Evolutionary conservation across 306 rosid genomes (phyloP).

Genomic region (Cucumis hystrix): DNA sequence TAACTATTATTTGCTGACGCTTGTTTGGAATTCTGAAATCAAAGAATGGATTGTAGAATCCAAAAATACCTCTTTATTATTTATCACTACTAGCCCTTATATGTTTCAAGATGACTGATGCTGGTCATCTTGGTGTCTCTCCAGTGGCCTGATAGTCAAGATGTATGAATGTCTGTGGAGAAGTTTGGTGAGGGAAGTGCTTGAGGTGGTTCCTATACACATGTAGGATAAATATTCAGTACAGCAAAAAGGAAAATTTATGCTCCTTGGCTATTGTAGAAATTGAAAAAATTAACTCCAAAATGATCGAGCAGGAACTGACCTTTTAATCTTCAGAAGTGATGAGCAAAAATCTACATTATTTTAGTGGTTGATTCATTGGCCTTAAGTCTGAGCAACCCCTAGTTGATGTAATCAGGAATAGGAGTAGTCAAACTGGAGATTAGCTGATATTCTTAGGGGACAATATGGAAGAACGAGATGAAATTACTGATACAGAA

Average conservation of each 20-base stretch:
- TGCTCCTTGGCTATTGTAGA: neutral
- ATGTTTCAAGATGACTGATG: neutral
- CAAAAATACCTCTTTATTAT: neutral
- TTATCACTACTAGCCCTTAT: neutral
- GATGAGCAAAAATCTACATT: neutral
- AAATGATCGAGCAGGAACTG: neutral
- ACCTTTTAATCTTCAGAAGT: neutral
- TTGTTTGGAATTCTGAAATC: neutral
- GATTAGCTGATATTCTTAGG: neutral
- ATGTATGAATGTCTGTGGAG: neutral
- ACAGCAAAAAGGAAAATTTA: no score
- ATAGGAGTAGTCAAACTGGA: neutral
- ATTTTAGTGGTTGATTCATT: neutral
- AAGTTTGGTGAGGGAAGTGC: neutral
- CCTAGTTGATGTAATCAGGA: constrained; percentile 3
- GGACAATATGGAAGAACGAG: neutral
- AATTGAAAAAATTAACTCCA: neutral
- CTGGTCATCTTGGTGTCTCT: neutral
- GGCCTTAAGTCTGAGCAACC: neutral
- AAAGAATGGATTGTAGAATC: neutral
- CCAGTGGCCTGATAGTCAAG: neutral
- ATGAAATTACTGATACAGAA: neutral
- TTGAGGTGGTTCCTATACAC: neutral
- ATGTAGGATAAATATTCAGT: neutral
- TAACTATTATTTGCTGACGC: neutral